Evolutionary conservation across 2,329 filamentous ascomycete genomes (phyloP), one percentile per base, ranked within the genome.

Genomic region (Neospermospora avenae): DNA sequence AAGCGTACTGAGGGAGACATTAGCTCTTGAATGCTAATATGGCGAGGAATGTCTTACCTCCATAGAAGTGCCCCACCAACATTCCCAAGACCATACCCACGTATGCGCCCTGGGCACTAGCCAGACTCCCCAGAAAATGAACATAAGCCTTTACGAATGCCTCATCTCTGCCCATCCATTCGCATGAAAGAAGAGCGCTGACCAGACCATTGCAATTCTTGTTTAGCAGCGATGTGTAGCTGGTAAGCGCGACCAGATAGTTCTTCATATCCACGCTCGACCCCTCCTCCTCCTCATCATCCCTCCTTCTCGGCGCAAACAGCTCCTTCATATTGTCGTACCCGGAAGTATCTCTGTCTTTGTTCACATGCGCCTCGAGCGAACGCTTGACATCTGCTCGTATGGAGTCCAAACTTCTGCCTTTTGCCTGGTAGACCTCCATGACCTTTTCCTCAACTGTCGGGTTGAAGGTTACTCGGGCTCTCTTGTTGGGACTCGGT

Each of bases 21-120:
- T 77, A 18, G 77, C 76, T 75, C 76, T 77, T 54, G 78, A 39
- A 42, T 25, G 53, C 11, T 53, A 16, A 28, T 10, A 55, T 34
- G 14, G 55, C 14, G 35, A 52, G 37, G 58, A 35, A 57, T 58
- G 18, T 71, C 74, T 67, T 75, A 80, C 78, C 67, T 61, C 79
- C 83, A 60, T 83, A 81, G 70, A 99, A 90, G 72, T 91, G 88
- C 62, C 86, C 83, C 58, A 96, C 87, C 61, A 98, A 81, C 84
- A 91, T 93, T 59, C 85, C 81, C 60, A 97, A 81, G 41, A 96
- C 86, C 20, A 84, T 80, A 22, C 81, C 82, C 35, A 96, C 83
- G 74, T 91, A 96, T 14, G 84, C 86, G 46, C 90, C 88, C 70
- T 97, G 91, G 0, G 92, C 89, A 62, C 90, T 96, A 55, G 92